Evolutionary conservation across 352 stramenopile genomes (phyloP).

Genomic region (Pythium volutum): DNA sequence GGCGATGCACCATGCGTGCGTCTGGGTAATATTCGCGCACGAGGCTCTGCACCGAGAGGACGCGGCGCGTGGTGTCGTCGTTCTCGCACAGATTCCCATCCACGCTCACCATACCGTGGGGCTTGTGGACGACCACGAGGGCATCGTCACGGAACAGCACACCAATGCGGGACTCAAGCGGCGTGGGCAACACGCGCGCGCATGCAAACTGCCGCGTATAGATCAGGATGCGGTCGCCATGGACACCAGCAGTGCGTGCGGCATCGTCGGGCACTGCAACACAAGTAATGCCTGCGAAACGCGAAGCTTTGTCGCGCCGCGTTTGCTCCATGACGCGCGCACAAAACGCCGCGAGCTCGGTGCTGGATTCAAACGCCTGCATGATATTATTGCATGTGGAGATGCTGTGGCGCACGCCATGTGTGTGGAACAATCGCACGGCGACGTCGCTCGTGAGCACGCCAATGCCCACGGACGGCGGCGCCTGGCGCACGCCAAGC

Average conservation of each 20-base stretch:
- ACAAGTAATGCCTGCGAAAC: constrained; percentile 29
- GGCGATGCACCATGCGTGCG: constrained; percentile 71
- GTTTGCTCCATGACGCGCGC: constrained; percentile 27
- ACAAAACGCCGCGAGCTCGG: constrained; percentile 31
- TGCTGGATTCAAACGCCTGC: constrained; percentile 22
- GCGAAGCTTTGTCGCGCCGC: constrained; percentile 8
- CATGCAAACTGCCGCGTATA: constrained; percentile 39
- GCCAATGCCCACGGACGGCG: constrained; percentile 3
- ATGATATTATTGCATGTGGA: background rate
- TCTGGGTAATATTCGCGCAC: constrained; percentile 45
- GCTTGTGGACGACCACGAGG: constrained; percentile 62
- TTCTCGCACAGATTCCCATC: constrained; percentile 36
- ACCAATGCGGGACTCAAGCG: constrained; percentile 25
- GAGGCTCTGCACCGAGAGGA: constrained; percentile 42
- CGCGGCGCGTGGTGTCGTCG: background rate
- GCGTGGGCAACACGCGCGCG: background rate
- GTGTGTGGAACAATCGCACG: constrained; percentile 21
- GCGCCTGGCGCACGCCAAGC: background rate
- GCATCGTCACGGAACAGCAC: constrained; percentile 56
- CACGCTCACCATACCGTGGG: constrained; percentile 52
- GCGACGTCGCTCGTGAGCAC: constrained; percentile 15
- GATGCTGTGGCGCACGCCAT: constrained; percentile 2
- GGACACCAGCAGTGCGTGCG: constrained; percentile 24
- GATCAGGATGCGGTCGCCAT: constrained; percentile 42
- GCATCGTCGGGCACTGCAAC: constrained; percentile 27